A percentile compares a stretch with the other conserved stretches of the same genome.
Conservation (phyloP, 805 yeast species). For the Candida maesae region DNA sequence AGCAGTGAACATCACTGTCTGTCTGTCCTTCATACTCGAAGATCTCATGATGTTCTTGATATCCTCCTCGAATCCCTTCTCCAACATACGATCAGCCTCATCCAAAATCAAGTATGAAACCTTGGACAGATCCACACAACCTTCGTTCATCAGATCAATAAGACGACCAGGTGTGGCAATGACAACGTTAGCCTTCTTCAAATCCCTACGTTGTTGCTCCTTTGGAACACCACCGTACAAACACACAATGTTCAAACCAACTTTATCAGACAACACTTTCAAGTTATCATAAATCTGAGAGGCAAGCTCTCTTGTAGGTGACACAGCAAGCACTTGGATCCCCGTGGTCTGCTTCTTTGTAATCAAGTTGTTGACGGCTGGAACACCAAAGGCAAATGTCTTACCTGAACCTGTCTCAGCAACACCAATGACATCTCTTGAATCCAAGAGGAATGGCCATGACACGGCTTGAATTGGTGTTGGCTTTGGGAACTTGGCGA, state of each 20-base stretch:
- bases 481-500: conserved; percentile 78
- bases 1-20: conserved; percentile 98
- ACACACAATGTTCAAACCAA: conserved; percentile 70
- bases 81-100: conserved; percentile 99
- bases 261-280: conserved; percentile 54
- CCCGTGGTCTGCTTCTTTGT: conserved; percentile 36
- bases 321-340: conserved; percentile 75
- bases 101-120: conserved; percentile 84
- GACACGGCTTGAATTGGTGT: conserved; percentile 94
- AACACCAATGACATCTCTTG: conserved; percentile 89
- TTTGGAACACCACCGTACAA: conserved; percentile 98
- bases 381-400: conserved; percentile 96
- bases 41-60: conserved; percentile 75
- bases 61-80: conserved; percentile 97
- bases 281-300: conserved; percentile 88
- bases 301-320: conserved; percentile 98
- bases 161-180: conserved; percentile 99
- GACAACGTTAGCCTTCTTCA: conserved; percentile 68
- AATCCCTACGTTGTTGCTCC: conserved; percentile 76
- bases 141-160: conserved; percentile 86
- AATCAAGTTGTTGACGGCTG: conserved; percentile 76
- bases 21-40: conserved; percentile 54
- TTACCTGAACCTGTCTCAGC: conserved; percentile 99
- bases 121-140: conserved; percentile 62
- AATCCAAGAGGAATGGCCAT: conserved; percentile 84